A percentile compares a stretch with the other conserved stretches of the same genome.
phyloP scores from a whole-genome alignment of 495 filamentous ascomycete genomes.

The Penicillium antarcticum region DNA sequence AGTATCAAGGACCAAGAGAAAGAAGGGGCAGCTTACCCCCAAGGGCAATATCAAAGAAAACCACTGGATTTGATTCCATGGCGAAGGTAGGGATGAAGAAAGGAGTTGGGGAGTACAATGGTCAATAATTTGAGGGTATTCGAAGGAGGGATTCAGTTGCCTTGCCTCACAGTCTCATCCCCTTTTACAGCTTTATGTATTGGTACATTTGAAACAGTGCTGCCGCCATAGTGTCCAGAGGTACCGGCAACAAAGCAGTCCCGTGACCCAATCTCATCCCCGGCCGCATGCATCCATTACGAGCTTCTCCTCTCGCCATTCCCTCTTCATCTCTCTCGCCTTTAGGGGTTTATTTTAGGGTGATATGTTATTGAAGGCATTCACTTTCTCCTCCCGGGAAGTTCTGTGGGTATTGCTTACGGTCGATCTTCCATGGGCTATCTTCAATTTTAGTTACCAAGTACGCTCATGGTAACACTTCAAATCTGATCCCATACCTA shows the following conservation, averaged over 20 bases:
- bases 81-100: not conserved
- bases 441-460: not conserved
- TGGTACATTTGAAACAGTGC: no score
- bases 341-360: not conserved
- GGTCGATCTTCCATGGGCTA: not conserved
- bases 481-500: no score
- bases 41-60: conserved; percentile 92
- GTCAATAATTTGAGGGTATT: no score
- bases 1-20: no score
- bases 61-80: conserved; percentile 53
- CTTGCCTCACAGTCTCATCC: no score
- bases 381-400: not conserved
- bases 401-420: not conserved
- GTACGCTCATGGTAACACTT: not conserved
- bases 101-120: no score
- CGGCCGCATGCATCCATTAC: conserved; percentile 12
- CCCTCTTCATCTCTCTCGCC: not conserved
- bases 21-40: conserved; percentile 60
- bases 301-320: conserved; percentile 6
- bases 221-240: not conserved
- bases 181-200: no score
- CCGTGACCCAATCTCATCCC: conserved; percentile 7
- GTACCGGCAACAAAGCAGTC: conserved; percentile 11
- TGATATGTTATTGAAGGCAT: conserved; percentile 7
- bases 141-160: no score